phyloP scores from a whole-genome alignment of 2,329 filamentous ascomycete genomes.

The Dothideomycetidae sp. region DNA sequence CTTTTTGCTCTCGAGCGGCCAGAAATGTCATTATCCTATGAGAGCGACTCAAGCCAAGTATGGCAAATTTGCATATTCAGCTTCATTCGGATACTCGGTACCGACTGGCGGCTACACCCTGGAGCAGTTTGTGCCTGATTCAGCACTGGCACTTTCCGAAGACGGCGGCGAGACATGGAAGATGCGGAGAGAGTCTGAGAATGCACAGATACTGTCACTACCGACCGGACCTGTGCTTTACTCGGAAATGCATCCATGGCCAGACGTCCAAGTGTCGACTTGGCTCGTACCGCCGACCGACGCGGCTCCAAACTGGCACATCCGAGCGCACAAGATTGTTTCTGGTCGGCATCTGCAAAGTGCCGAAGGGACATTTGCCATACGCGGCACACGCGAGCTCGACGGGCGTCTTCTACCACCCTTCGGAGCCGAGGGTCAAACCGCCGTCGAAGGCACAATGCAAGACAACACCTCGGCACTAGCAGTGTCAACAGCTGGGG shows the following conservation, averaged over 20 bases:
- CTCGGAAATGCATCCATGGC: conserved; percentile 56
- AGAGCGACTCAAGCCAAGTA: conserved; percentile 73
- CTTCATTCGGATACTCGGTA: conserved; percentile 62
- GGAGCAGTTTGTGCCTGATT: conserved; percentile 63
- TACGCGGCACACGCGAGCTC: conserved; percentile 45
- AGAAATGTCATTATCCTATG: conserved; percentile 71
- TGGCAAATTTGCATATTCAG: conserved; percentile 64
- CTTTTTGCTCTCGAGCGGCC: conserved; percentile 61
- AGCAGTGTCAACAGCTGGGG: conserved; percentile 35
- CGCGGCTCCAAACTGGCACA: conserved; percentile 52
- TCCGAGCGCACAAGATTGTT: conserved; percentile 48
- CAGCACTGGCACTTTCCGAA: conserved; percentile 60
- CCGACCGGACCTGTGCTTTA: conserved; percentile 46
- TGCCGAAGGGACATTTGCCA: conserved; percentile 62
- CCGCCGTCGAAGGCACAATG: conserved; percentile 28
- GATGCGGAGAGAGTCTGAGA: conserved; percentile 52
- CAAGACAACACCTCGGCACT: conserved; percentile 25
- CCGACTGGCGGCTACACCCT: conserved; percentile 62
- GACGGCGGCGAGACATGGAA: conserved; percentile 71
- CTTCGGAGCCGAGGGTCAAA: conserved; percentile 20
- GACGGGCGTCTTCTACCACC: conserved; percentile 41
- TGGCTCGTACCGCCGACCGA: conserved; percentile 49
- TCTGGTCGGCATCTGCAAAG: conserved; percentile 50
- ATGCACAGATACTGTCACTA: conserved; percentile 46
- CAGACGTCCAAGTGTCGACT: conserved; percentile 51